Conservation (phyloP, 2,329 filamentous ascomycete species). For the Colletotrichum sp. region DNA sequence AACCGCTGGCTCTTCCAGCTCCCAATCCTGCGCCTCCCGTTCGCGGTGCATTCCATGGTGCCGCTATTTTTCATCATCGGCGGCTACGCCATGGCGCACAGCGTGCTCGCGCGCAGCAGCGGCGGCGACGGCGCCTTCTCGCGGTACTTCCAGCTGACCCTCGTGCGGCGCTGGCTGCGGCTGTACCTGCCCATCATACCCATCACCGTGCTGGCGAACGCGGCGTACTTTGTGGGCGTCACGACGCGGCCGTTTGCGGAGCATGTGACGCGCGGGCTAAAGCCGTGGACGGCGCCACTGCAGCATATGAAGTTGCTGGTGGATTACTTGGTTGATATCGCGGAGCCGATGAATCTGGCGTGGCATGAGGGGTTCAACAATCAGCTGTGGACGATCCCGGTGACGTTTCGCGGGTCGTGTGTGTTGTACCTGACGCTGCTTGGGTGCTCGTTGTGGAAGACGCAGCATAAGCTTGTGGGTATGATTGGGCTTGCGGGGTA, state of each 20-base stretch:
- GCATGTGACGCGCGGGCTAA: background rate
- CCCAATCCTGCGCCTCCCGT: background rate
- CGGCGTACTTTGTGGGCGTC: background rate
- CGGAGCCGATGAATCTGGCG: background rate
- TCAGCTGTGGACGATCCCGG: background rate
- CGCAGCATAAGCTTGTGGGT: background rate
- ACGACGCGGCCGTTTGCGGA: background rate
- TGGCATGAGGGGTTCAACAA: background rate
- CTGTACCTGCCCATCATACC: background rate
- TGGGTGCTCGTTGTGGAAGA: background rate
- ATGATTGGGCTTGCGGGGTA: background rate
- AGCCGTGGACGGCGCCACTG: background rate
- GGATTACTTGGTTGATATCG: background rate
- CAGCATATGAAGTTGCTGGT: background rate
- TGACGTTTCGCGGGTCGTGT: background rate
- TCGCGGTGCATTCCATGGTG: conserved; percentile 17
- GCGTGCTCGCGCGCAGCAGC: background rate
- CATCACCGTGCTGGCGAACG: background rate
- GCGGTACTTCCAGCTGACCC: background rate
- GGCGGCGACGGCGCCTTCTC: background rate
- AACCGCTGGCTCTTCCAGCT: conserved; percentile 11
- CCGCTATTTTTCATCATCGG: conserved; percentile 19
- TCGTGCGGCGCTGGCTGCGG: background rate
- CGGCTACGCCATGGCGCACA: conserved; percentile 9
- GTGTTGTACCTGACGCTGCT: background rate